Percentiles rank a stretch among this genome's conserved stretches.
Conservation (phyloP, 2,329 filamentous ascomycete genomes). For the Fusarium newnesense region DNA sequence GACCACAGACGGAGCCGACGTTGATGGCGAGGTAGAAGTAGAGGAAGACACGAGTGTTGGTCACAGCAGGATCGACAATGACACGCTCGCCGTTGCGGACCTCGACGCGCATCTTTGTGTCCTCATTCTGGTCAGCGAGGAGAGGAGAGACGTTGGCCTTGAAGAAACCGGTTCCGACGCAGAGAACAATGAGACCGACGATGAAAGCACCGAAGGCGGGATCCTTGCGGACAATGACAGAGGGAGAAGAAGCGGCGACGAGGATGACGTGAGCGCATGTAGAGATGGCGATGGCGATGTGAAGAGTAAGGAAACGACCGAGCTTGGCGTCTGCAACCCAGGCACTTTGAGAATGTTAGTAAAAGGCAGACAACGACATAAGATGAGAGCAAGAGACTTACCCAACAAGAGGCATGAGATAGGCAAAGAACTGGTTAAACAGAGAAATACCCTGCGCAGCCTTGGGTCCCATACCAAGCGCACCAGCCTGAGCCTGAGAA, state of each 20-base stretch:
- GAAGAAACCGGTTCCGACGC: constrained; percentile 80
- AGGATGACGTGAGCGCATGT: constrained; percentile 75
- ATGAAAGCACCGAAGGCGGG: constrained; percentile 73
- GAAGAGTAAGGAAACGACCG: constrained; percentile 79
- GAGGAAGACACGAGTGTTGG: constrained; percentile 74
- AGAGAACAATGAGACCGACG: constrained; percentile 67
- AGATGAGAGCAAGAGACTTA: constrained; percentile 41
- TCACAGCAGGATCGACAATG: constrained; percentile 76
- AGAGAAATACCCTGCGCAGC: constrained; percentile 60
- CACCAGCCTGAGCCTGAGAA: constrained; percentile 53
- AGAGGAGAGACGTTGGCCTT: constrained; percentile 82
- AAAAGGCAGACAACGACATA: not conserved
- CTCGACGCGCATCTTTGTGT: constrained; percentile 66
- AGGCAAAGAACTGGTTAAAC: constrained; percentile 72
- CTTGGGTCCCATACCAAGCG: constrained; percentile 67
- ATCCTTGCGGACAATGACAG: constrained; percentile 67
- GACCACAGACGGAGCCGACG: constrained; percentile 69
- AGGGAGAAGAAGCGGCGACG: constrained; percentile 71
- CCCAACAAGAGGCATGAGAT: constrained; percentile 68
- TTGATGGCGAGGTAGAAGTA: constrained; percentile 71
- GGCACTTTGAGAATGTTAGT: constrained; percentile 50
- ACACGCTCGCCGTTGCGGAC: constrained; percentile 71
- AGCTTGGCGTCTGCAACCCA: constrained; percentile 75
- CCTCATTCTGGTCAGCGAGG: constrained; percentile 75
- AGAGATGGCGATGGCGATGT: constrained; percentile 72